Conservation (phyloP, 768 basidiomycete genomes). For the Boletales sp. region DNA sequence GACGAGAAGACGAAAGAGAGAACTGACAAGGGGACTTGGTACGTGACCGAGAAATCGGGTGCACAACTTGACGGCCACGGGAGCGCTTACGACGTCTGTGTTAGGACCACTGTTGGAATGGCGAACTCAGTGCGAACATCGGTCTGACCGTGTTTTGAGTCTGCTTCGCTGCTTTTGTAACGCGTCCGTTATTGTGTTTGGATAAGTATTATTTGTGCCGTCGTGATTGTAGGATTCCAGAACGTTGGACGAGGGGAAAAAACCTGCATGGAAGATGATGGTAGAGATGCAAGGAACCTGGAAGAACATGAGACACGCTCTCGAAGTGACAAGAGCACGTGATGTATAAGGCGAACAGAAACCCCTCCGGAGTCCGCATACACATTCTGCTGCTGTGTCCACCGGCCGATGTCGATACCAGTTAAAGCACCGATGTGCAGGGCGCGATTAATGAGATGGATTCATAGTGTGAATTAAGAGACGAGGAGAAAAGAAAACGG, state of each 20-base stretch:
- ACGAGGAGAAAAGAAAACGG: too few relatives aligned
- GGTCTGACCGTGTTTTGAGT: not conserved
- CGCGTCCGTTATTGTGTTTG: too few relatives aligned
- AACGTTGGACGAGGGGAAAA: not conserved
- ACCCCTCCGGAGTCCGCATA: too few relatives aligned
- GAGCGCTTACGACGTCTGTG: conserved; percentile 48
- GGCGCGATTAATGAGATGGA: too few relatives aligned
- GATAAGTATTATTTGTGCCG: too few relatives aligned
- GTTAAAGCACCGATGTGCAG: too few relatives aligned
- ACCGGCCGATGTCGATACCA: too few relatives aligned
- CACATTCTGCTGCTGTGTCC: too few relatives aligned
- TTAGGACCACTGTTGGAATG: conserved; percentile 48
- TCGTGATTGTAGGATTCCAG: too few relatives aligned
- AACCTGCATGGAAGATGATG: conserved; percentile 11
- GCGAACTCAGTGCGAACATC: not conserved
- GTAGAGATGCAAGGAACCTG: not conserved
- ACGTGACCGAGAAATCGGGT: conserved; percentile 63
- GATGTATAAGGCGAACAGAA: too few relatives aligned
- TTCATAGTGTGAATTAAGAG: too few relatives aligned
- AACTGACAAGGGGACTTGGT: conserved; percentile 74
- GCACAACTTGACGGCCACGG: conserved; percentile 62
- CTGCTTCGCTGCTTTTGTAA: not conserved
- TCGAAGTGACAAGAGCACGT: not conserved
- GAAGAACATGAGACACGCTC: not conserved
- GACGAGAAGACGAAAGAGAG: not conserved